Conservation (phyloP, 2,329 filamentous ascomycete species). For the Penicillium verrucosum region DNA sequence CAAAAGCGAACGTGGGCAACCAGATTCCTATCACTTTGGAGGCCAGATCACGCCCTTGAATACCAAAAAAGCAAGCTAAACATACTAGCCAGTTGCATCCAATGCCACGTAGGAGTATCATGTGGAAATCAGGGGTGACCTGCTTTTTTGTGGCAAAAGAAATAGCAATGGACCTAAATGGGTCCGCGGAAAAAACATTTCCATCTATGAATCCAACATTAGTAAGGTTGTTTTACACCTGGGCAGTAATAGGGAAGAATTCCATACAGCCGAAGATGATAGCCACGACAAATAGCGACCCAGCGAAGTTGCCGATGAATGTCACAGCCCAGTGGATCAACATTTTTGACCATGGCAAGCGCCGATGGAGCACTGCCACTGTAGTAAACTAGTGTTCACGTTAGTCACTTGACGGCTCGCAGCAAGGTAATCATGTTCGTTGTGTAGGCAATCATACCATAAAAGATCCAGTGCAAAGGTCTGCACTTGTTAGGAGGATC, state of each 20-base stretch:
- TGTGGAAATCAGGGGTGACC: slow-evolving; percentile 49
- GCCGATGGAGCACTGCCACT: slow-evolving; percentile 44
- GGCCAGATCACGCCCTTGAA: slow-evolving; percentile 50
- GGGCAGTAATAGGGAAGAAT: neutral
- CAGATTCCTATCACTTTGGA: slow-evolving; percentile 57
- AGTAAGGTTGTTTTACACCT: neutral
- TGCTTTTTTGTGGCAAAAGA: slow-evolving; percentile 50
- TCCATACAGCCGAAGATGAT: slow-evolving; percentile 47
- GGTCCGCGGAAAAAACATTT: slow-evolving; percentile 44
- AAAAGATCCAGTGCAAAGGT: slow-evolving; percentile 49
- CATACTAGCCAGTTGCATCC: slow-evolving; percentile 60
- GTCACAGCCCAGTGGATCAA: slow-evolving; percentile 44
- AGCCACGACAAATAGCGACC: slow-evolving; percentile 48
- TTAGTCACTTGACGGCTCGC: neutral
- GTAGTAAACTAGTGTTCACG: slow-evolving; percentile 40
- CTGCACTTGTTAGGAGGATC: slow-evolving; percentile 49
- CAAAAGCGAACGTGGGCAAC: slow-evolving; percentile 56
- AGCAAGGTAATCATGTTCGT: too few relatives aligned
- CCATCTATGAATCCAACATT: slow-evolving; percentile 36
- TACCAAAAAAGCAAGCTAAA: slow-evolving; percentile 46
- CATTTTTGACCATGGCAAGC: slow-evolving; percentile 38
- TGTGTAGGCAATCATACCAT: slow-evolving; percentile 34
- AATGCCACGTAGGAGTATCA: slow-evolving; percentile 55
- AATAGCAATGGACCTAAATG: slow-evolving; percentile 46
- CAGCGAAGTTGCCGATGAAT: slow-evolving; percentile 51